Conservation (phyloP, 1,139 yeast species). For the Kurtzmaniella quercitrusa region DNA sequence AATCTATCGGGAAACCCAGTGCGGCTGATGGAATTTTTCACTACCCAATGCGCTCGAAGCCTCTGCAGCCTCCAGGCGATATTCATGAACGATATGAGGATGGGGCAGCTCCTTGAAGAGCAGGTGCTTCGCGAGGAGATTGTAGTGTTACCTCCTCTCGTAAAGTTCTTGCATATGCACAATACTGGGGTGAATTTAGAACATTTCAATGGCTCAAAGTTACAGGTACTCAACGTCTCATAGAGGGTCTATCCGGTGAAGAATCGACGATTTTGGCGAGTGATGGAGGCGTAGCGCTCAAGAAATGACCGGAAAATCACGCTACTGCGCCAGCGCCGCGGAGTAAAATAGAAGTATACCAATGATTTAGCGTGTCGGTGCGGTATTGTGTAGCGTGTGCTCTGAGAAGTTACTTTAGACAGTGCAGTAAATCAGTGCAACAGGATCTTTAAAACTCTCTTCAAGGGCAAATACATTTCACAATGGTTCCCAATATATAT, state of each 20-base stretch:
- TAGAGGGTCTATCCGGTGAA: not conserved
- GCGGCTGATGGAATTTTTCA: not conserved
- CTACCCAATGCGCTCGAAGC: not conserved
- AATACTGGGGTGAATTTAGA: slow-evolving; percentile 3
- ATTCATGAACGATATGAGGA: slow-evolving; percentile 3
- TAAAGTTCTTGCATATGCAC: slow-evolving; percentile 3
- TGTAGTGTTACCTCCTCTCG: slow-evolving; percentile 1
- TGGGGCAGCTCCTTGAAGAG: not conserved
- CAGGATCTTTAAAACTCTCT: no score
- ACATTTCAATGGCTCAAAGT: not conserved
- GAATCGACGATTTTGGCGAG: no score
- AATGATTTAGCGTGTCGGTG: no score
- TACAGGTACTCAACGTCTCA: slow-evolving; percentile 3
- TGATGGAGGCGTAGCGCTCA: no score
- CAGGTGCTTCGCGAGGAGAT: not conserved
- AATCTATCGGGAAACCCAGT: slow-evolving; percentile 6
- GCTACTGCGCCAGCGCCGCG: no score
- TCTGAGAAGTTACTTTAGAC: no score
- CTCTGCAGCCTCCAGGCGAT: slow-evolving; percentile 2
- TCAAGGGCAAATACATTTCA: no score
- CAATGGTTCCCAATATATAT: no score
- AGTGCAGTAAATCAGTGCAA: no score
- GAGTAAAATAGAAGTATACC: no score
- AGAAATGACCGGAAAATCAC: no score
- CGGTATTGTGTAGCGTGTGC: no score